Base-by-base conservation (phyloP, 352 stramenopile genomes). In the Phytophthora sojae region DNA sequence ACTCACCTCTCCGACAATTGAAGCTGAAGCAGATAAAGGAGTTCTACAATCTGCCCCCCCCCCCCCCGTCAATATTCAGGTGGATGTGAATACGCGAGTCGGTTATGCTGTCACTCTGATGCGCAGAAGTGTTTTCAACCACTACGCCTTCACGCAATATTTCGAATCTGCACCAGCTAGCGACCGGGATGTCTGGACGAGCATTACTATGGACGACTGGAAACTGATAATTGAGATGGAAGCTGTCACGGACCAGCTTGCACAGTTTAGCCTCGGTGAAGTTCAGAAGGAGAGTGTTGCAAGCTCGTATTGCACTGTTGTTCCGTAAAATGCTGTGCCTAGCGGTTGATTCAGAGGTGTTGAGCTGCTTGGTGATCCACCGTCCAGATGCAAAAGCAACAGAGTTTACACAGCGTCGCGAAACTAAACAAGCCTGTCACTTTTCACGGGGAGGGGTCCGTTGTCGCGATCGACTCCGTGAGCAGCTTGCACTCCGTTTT, bases 151-250 rank as follows among this genome's bases (percentile, higher is more conserved):
- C n/a, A 26, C 14, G 1, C 49, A 25, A 32, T 69, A 59, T 6
- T 69, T 69, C 8, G 32, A 58, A n/a, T 17, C 26, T 9, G 61
- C 44, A 17, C 21, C 61, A 19, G 0, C 45, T 14, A 45, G 2
- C 0, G 55, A 65, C 9, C 64, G 51, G n/a, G 23, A 3, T 21
- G 35, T 47, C 0, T 61, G 64, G 64, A 8, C 11, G 4, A 8
- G 15, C 2, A 61, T 71, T 29, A 21, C 47, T 2, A 4, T 2
- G 1, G 35, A 29, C 0, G 47, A 71, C 14, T 65, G 64, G 39
- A 45, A 17, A 6, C 29, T 66, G 5, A 61, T 57, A 17, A 57
- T 37, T 12, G 56, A 71, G 15, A 71, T 65, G 57, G 63, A 70
- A 17, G 15, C 11, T 6, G n/a, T 61, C 9, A 71, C 64, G 8